A percentile compares a stretch with the other conserved stretches of the same genome.
phyloP scores from a whole-genome alignment of 2,329 filamentous ascomycete genomes.

The Paracoccidioides lutzii region DNA sequence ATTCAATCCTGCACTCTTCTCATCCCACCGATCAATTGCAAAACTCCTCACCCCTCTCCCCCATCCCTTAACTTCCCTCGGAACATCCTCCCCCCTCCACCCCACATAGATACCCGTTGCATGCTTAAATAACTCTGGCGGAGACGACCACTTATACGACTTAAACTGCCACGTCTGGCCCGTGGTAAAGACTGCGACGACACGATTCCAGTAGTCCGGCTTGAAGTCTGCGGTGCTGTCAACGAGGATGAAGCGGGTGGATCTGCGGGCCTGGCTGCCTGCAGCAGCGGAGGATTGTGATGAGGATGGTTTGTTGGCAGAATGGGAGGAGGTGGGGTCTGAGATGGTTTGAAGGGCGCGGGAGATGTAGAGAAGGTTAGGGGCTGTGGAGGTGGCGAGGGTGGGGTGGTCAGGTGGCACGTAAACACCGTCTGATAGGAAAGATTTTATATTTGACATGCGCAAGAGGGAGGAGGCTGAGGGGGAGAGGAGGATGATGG shows the following conservation, averaged over 20 bases:
- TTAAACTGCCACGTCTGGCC: conserved; percentile 99
- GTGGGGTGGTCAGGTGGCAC: conserved; percentile 55
- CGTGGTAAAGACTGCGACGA: conserved; percentile 94
- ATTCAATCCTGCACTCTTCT: conserved; percentile 26
- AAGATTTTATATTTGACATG: conserved; percentile 90
- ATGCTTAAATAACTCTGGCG: conserved; percentile 78
- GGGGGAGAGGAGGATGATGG: conserved; percentile 92
- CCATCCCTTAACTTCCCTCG: conserved; percentile 68
- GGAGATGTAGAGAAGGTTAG: conserved; percentile 75
- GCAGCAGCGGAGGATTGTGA: conserved; percentile 15
- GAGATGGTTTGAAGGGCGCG: conserved; percentile 53
- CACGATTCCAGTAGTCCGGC: conserved; percentile 90
- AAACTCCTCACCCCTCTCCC: conserved; percentile 70
- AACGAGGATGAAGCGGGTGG: conserved; percentile 87
- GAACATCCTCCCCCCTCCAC: conserved; percentile 72
- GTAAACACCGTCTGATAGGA: conserved; percentile 77
- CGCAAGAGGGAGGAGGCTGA: conserved; percentile 89
- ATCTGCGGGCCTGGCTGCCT: conserved; percentile 39
- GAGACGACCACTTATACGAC: conserved; percentile 88
- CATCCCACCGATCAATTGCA: conserved; percentile 71
- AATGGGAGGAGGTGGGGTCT: conserved; percentile 13
- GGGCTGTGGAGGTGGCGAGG: conserved; percentile 48
- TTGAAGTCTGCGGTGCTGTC: conserved; percentile 92
- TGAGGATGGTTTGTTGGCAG: conserved; percentile 9
- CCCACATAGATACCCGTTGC: conserved; percentile 80